Evolutionary conservation across 164 flowering plant genomes (phyloP), one percentile per base, ranked within the genome.

Genomic region (Platanus orientalis): DNA sequence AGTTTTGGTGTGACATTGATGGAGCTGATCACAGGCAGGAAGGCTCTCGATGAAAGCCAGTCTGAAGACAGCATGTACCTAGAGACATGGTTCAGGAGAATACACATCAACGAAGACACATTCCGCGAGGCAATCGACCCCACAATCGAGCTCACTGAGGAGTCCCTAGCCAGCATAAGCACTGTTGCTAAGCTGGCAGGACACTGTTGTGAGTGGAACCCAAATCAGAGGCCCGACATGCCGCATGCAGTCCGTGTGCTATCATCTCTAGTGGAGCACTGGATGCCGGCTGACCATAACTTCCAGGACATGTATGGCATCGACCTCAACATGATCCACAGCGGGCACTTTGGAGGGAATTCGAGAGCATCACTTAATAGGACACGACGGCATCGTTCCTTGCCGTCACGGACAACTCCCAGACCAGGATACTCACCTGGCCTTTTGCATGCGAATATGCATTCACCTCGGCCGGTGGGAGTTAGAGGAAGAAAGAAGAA

Each of bases 1-100:
- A 89, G 96, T 78, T 90, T 87, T 54, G 98, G 98, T 4, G 98
- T 93, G 48, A 91, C 89, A 24, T 68, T 93, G 20, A 93, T 93
- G 97, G 98, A 91, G 71, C 51, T 90, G 56, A 81, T 93, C 54
- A 79, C 97, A 0, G 98, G 97, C 17, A 65, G 96, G 29, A 87
- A 69, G 70, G 97, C 97, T 2, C 77, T 93, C 0, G 97, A 93
- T 25, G 95, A n/a, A n/a, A n/a, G n/a, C n/a, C n/a, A n/a, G n/a
- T n/a, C n/a, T n/a, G n/a, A n/a, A n/a, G n/a, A n/a, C 1, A 79
- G 91, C 60, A 34, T 84, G 58, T 90, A 90, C 69, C 78, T 93
- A 0, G 97, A 89, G 0, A 71, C 90, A 16, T 93, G 98, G 96
- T 93, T 90, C 82, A 81, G 91, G 0, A 75, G 92, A 63, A 82